phyloP scores from a whole-genome alignment of 768 basidiomycete genomes.

The Lactarius indigo region DNA sequence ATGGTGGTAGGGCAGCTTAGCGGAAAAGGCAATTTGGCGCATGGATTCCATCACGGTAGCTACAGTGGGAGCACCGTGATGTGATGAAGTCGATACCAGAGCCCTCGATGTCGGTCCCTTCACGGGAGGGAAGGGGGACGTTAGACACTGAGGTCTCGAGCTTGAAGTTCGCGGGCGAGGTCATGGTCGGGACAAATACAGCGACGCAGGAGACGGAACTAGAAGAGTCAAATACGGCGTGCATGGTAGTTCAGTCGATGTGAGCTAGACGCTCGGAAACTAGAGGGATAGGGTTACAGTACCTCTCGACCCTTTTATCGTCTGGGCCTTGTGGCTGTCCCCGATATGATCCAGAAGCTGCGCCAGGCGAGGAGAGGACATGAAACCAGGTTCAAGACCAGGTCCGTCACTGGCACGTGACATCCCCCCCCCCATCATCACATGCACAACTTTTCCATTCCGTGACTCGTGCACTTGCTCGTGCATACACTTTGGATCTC shows the following conservation, averaged over 20 bases:
- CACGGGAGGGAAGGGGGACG: conserved; percentile 16
- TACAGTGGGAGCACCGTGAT: conserved; percentile 67
- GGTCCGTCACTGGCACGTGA: no score
- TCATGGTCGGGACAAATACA: conserved; percentile 10
- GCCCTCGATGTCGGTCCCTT: conserved; percentile 29
- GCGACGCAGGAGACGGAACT: conserved; percentile 1
- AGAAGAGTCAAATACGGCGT: not conserved
- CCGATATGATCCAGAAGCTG: not conserved
- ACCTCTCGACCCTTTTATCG: conserved; percentile 8
- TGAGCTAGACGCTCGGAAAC: not conserved
- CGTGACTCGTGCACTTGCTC: no score
- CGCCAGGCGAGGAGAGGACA: not conserved
- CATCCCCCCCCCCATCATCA: no score
- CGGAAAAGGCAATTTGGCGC: conserved; percentile 56
- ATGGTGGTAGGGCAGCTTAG: conserved; percentile 28
- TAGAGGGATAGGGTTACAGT: not conserved
- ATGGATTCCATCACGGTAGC: conserved; percentile 50
- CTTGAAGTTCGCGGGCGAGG: conserved; percentile 25
- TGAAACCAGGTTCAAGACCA: no score
- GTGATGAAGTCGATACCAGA: conserved; percentile 45
- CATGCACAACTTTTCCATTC: no score
- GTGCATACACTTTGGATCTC: no score
- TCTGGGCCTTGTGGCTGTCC: conserved; percentile 10
- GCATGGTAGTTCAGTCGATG: conserved; percentile 1
- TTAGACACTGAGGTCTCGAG: conserved; percentile 6